A percentile compares a stretch with the other conserved stretches of the same genome.
Evolutionary conservation across 2,329 filamentous ascomycete species (phyloP).

Genomic region (Exophiala sideris): DNA sequence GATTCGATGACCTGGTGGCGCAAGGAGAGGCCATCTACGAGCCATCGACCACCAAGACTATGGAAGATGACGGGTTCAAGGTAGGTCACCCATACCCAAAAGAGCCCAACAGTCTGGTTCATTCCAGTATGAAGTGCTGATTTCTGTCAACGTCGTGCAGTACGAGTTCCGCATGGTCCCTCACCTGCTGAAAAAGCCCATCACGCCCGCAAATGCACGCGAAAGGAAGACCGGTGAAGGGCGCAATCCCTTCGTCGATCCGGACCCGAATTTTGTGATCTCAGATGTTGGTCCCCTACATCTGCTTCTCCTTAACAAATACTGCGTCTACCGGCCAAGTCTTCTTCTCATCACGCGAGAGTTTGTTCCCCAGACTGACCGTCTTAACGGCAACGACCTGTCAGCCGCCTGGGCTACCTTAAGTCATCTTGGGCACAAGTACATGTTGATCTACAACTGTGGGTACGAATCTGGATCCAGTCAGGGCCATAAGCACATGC

Average conservation of each 20-base stretch:
- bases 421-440: slow-evolving; percentile 26
- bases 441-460: slow-evolving; percentile 46
- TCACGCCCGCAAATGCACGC: slow-evolving; percentile 28
- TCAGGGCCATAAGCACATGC: slow-evolving; percentile 47
- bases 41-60: slow-evolving; percentile 22
- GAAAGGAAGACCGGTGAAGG: slow-evolving; percentile 25
- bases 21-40: slow-evolving; percentile 28
- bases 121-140: not conserved
- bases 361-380: slow-evolving; percentile 38
- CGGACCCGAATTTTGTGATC: slow-evolving; percentile 28
- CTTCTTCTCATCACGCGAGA: slow-evolving; percentile 39
- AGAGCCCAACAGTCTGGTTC: not conserved
- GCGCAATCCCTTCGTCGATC: slow-evolving; percentile 28
- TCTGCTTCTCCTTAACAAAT: slow-evolving; percentile 30
- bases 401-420: slow-evolving; percentile 39
- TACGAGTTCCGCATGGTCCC: slow-evolving; percentile 27
- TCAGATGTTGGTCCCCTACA: slow-evolving; percentile 25
- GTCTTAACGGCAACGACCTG: slow-evolving; percentile 38
- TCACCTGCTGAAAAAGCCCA: slow-evolving; percentile 28
- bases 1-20: slow-evolving; percentile 28
- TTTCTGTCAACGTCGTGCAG: slow-evolving; percentile 7
- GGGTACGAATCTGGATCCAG: slow-evolving; percentile 43
- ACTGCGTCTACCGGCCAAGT: slow-evolving; percentile 33
- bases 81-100: slow-evolving; percentile 11
- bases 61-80: slow-evolving; percentile 29